phyloP scores from a whole-genome alignment of 371 early-diverging fungal genomes.

The Circinella minor region DNA sequence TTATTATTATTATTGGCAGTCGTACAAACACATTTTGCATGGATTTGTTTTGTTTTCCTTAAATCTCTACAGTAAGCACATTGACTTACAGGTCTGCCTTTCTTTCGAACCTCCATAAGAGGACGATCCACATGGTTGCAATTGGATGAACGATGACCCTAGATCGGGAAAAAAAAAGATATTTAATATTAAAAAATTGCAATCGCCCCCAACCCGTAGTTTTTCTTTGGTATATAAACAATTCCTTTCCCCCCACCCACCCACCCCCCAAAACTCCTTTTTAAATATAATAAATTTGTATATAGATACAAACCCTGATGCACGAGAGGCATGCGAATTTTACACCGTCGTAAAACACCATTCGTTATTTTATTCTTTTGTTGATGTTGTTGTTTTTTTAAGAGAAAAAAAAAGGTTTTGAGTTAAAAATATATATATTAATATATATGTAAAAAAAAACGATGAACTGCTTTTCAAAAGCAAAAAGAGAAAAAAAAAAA shows the following conservation, averaged over 20 bases:
- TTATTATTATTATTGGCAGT: background rate
- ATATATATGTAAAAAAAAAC: no score
- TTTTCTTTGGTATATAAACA: background rate
- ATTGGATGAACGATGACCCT: constrained; percentile 31
- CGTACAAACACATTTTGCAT: constrained; percentile 76
- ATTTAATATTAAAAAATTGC: constrained; percentile 3
- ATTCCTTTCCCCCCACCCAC: background rate
- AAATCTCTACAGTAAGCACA: constrained; percentile 78
- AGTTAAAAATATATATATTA: background rate
- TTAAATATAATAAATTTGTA: background rate
- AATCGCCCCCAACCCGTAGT: constrained; percentile 6
- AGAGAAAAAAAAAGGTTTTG: background rate
- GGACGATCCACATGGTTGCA: constrained; percentile 37
- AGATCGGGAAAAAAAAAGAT: constrained; percentile 2
- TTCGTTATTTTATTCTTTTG: background rate
- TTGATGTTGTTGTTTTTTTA: background rate
- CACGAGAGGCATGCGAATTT: constrained; percentile 35
- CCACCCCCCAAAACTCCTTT: background rate
- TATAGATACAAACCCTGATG: constrained; percentile 28
- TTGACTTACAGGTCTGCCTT: constrained; percentile 83
- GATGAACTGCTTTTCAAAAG: no score
- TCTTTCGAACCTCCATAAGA: constrained; percentile 73
- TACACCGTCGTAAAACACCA: constrained; percentile 32
- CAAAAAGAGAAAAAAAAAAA: background rate
- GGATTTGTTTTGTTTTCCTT: constrained; percentile 75